A percentile compares a stretch with the other conserved stretches of the same genome.
Evolutionary conservation across 1,284 basidiomycete species (phyloP).

Genomic region (Athelia sp.): DNA sequence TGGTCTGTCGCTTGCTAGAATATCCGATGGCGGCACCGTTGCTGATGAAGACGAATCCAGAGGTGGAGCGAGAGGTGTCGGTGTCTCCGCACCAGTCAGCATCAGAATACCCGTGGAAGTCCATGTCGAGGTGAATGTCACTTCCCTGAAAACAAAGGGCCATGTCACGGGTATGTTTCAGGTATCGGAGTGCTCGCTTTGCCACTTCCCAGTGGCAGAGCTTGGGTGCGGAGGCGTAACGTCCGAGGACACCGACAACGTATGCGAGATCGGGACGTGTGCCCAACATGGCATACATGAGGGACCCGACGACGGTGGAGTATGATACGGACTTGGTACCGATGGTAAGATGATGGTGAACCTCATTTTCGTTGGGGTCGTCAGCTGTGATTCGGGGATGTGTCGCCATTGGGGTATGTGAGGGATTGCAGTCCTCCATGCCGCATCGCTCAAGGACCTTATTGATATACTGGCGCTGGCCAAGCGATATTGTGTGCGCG

Average conservation of each 20-base stretch:
- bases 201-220: slow-evolving; percentile 14
- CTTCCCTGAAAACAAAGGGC: slow-evolving; percentile 11
- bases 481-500: slow-evolving; percentile 17
- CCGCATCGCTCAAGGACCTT: slow-evolving; percentile 22
- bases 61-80: slow-evolving; percentile 12
- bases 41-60: slow-evolving; percentile 15
- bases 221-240: slow-evolving; percentile 15
- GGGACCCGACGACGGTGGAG: slow-evolving; percentile 13
- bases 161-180: slow-evolving; percentile 14
- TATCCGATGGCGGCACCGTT: slow-evolving; percentile 21
- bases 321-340: slow-evolving; percentile 6
- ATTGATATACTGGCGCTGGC: slow-evolving; percentile 24
- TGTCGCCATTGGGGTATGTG: slow-evolving; percentile 21
- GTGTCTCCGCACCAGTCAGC: slow-evolving; percentile 15
- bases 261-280: slow-evolving; percentile 18
- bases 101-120: slow-evolving; percentile 17
- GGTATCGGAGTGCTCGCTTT: slow-evolving; percentile 20
- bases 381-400: slow-evolving; percentile 5
- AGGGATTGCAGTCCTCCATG: slow-evolving; percentile 19
- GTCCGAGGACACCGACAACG: slow-evolving; percentile 12
- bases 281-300: slow-evolving; percentile 17
- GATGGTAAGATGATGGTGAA: neutral
- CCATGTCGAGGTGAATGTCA: slow-evolving; percentile 9
- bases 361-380: slow-evolving; percentile 7
- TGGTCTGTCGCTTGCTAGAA: slow-evolving; percentile 23